These are phyloP conservation scores for Francoa sonchifolia DNA, from an alignment of 441 rosid species.

Conservation along the genomic window DNA sequence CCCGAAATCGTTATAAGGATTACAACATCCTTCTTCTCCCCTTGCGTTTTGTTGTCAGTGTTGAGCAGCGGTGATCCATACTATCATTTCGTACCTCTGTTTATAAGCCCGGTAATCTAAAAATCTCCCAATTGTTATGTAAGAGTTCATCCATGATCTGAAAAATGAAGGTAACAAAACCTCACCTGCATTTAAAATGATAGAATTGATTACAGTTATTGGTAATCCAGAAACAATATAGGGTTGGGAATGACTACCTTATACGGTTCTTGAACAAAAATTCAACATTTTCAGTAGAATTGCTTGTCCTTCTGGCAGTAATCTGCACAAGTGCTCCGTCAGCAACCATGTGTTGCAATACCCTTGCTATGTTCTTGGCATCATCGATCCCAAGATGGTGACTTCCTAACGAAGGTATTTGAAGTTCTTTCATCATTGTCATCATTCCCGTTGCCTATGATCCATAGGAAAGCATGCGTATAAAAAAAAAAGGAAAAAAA, in stretches of 20 bases:
- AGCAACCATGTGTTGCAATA: slow-evolving; percentile 60
- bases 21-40: too few relatives aligned
- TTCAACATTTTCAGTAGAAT: slow-evolving; percentile 28
- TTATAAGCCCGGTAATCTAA: too few relatives aligned
- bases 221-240: too few relatives aligned
- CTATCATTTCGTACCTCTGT: too few relatives aligned
- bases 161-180: too few relatives aligned
- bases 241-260: slow-evolving; percentile 7
- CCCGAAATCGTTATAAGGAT: too few relatives aligned
- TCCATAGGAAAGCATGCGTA: slow-evolving; percentile 7
- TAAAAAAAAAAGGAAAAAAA: slow-evolving; percentile 1
- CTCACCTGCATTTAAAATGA: too few relatives aligned
- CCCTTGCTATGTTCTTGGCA: slow-evolving; percentile 71
- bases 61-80: too few relatives aligned
- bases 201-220: too few relatives aligned
- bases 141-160: too few relatives aligned
- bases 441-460: slow-evolving; percentile 86
- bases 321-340: slow-evolving; percentile 61
- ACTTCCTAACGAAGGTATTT: slow-evolving; percentile 53
- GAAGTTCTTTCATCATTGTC: slow-evolving; percentile 71
- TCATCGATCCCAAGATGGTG: slow-evolving; percentile 93
- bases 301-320: slow-evolving; percentile 58
- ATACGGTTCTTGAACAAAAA: slow-evolving; percentile 56
- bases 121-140: too few relatives aligned
- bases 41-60: too few relatives aligned